Base-by-base conservation (phyloP, 345 rosid genomes). In the Cardamine resedifolia region DNA sequence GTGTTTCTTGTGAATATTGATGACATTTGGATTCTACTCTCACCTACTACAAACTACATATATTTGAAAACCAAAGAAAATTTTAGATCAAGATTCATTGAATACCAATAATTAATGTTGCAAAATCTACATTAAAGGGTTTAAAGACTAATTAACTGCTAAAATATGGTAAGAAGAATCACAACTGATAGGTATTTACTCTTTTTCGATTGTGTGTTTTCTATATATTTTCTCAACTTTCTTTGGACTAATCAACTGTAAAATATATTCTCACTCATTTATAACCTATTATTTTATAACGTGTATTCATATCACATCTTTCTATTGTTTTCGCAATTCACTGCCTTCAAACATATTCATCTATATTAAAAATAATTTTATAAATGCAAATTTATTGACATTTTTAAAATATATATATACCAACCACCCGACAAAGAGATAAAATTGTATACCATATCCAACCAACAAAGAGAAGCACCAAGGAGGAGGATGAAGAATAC, bases 401-500 rank as follows among this genome's bases (percentile, higher is more conserved):
- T n/a, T n/a, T n/a, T n/a, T n/a, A n/a, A n/a, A n/a, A n/a, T n/a
- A 27, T 27, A 4, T 79, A 64, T 72, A 68, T 80, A 80, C 85
- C 71, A 73, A 5, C n/a, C n/a, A 49, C 66, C 69, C 71, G 75
- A 36, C 18, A 51, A 24, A 51, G 65, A 49, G 43, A 77, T 5
- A 51, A 24, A 14, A 64, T 18, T 27, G 43, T 19, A 10, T 77
- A 79, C 87, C 70, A 74, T 4, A 31, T 79, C 64, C 50, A 47
- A 43, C 68, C 66, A 72, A 38, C 51, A 65, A 60, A 75, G n/a
- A 53, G 79, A 58, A 63, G 76, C 72, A 19, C 78, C 79, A 31
- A 62, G 20, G 45, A 75, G 9, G 57, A 83, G 34, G 75, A 77
- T 16, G 68, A 58, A 28, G 79, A 68, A 49, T 64, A 83, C 70